Evolutionary conservation across 2,329 filamentous ascomycete genomes (phyloP).

Genomic region (Xylariales sp.): DNA sequence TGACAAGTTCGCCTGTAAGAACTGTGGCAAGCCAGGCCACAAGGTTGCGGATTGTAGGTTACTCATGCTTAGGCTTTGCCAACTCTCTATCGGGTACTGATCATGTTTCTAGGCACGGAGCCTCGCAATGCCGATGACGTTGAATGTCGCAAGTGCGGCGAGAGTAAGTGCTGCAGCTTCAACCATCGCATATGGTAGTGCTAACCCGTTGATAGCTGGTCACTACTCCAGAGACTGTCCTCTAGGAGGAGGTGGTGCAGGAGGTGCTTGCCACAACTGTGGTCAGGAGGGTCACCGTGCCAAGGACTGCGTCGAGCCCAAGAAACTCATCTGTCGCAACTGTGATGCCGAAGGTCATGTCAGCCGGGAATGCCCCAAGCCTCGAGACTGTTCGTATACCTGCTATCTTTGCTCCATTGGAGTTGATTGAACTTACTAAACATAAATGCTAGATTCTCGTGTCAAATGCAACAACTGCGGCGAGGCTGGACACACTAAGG

Average conservation of each 20-base stretch:
- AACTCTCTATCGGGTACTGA: constrained; percentile 8
- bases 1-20: constrained; percentile 63
- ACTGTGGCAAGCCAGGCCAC: constrained; percentile 57
- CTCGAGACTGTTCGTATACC: constrained; percentile 41
- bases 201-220: constrained; percentile 37
- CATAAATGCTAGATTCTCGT: constrained; percentile 34
- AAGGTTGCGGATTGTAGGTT: constrained; percentile 43
- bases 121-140: constrained; percentile 58
- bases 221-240: constrained; percentile 64
- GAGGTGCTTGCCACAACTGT: constrained; percentile 56
- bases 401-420: not conserved
- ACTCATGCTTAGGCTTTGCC: constrained; percentile 10
- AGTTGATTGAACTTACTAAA: constrained; percentile 15
- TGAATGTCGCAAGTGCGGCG: constrained; percentile 61
- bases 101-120: constrained; percentile 34
- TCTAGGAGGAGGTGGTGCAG: constrained; percentile 52
- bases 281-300: constrained; percentile 56
- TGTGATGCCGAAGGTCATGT: constrained; percentile 59
- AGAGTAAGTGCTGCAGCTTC: constrained; percentile 41
- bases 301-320: constrained; percentile 44
- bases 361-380: constrained; percentile 56
- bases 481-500: constrained; percentile 39
- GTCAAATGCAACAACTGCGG: constrained; percentile 57
- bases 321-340: constrained; percentile 51
- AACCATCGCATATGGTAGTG: not conserved